These are phyloP conservation scores for Lomentospora prolificans DNA, from an alignment of 2,329 filamentous ascomycete genomes.

Conservation along the genomic window DNA sequence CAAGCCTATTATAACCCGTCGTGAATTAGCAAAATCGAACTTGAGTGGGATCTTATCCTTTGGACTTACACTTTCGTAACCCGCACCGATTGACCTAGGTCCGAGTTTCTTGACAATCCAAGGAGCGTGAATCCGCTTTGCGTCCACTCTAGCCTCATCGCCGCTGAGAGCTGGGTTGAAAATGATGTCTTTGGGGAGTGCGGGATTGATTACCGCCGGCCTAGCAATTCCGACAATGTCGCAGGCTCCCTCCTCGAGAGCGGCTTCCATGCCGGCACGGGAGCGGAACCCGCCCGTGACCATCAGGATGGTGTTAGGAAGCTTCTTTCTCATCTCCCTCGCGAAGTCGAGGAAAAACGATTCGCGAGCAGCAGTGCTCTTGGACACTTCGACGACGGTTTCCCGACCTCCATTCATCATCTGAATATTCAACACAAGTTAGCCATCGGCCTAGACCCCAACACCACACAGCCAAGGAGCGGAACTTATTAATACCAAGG, in stretches of 20 bases:
- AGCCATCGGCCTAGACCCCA: too few species aligned
- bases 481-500: conserved; percentile 23
- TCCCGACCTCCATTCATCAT: not conserved
- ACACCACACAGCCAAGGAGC: not conserved
- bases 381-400: not conserved
- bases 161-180: conserved; percentile 24
- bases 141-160: conserved; percentile 22
- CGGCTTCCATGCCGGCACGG: conserved; percentile 28
- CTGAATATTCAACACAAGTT: not conserved
- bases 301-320: conserved; percentile 37
- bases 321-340: conserved; percentile 33
- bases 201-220: conserved; percentile 27
- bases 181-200: conserved; percentile 24
- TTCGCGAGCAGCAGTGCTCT: conserved; percentile 44
- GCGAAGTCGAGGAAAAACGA: conserved; percentile 62
- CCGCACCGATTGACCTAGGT: conserved; percentile 11
- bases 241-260: conserved; percentile 26
- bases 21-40: not conserved
- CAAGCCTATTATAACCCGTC: not conserved
- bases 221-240: conserved; percentile 31
- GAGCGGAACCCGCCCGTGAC: conserved; percentile 56
- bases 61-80: conserved; percentile 15
- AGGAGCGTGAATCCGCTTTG: conserved; percentile 16
- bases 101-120: conserved; percentile 17
- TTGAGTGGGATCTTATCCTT: too few species aligned